Evolutionary conservation across 306 rosid genomes (phyloP).

Genomic region (Dalbergia cultrata): DNA sequence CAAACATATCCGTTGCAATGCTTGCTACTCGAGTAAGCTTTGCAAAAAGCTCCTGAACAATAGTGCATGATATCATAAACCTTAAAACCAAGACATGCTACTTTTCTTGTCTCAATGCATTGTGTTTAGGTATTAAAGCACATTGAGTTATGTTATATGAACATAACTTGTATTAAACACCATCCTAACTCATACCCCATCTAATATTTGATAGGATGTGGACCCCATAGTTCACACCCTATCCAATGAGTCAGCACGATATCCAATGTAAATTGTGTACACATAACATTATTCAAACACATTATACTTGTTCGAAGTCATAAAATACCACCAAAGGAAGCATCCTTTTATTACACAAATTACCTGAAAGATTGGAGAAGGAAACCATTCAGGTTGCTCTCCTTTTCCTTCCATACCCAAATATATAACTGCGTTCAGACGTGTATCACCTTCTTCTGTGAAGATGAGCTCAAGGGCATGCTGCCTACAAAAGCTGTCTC

Average conservation of each 20-base stretch:
- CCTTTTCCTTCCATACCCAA: slow-evolving; percentile 59
- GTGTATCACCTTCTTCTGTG: slow-evolving; percentile 83
- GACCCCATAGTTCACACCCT: no score
- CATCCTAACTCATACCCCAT: no score
- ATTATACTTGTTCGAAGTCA: slow-evolving; percentile 9
- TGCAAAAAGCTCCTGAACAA: slow-evolving; percentile 67
- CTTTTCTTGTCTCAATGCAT: slow-evolving; percentile 4
- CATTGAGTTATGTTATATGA: no score
- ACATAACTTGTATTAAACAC: no score
- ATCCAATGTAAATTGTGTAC: no score
- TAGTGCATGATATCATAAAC: neutral
- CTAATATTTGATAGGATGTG: no score
- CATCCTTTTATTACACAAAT: slow-evolving; percentile 13
- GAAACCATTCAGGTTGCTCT: slow-evolving; percentile 88
- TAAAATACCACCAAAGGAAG: slow-evolving; percentile 27
- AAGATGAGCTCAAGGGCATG: slow-evolving; percentile 91
- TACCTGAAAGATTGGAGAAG: slow-evolving; percentile 89
- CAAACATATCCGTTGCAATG: slow-evolving; percentile 78
- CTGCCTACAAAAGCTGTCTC: slow-evolving; percentile 89
- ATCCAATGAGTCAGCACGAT: no score
- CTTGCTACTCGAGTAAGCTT: slow-evolving; percentile 71
- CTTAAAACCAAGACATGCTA: slow-evolving; percentile 3
- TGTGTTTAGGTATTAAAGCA: neutral
- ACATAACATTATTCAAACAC: neutral
- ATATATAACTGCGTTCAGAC: slow-evolving; percentile 69